phyloP scores from a whole-genome alignment of 208 protist species.

The Jaenimonas drosophilae region DNA sequence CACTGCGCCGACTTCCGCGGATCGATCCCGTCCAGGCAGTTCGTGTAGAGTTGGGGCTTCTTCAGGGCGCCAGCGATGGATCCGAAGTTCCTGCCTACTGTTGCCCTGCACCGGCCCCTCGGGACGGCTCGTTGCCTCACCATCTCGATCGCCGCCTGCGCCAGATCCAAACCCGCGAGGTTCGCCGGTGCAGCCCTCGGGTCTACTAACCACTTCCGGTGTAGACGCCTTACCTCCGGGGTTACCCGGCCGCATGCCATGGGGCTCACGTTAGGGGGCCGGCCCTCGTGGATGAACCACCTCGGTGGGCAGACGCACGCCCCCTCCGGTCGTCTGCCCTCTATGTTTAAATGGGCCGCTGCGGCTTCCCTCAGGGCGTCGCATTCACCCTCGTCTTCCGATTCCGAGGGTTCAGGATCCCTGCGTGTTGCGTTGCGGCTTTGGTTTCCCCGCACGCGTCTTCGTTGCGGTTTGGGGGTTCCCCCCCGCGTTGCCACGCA shows the following conservation, averaged over 20 bases:
- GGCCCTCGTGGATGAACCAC: not conserved
- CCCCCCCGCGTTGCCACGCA: no score
- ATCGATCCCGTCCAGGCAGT: not conserved
- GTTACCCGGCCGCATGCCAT: not conserved
- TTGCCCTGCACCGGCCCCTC: not conserved
- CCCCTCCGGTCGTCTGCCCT: not conserved
- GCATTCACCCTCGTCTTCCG: no score
- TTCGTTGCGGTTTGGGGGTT: not conserved
- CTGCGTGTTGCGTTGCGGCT: not conserved
- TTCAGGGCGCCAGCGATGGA: not conserved
- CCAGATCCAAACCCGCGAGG: not conserved
- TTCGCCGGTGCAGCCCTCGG: not conserved
- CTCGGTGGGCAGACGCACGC: not conserved
- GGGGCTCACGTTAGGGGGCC: not conserved
- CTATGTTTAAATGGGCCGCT: not conserved
- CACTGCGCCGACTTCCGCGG: not conserved
- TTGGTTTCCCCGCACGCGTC: not conserved
- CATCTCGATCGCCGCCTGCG: not conserved
- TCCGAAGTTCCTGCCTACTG: not conserved
- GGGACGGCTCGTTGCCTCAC: not conserved
- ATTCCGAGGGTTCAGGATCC: no score
- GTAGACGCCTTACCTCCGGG: not conserved
- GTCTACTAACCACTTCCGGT: not conserved
- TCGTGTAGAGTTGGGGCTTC: conserved; percentile 1
- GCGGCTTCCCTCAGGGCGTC: not conserved